These are phyloP conservation scores for Starmerella scarabaei DNA, from an alignment of 805 yeast species.

Conservation along the genomic window DNA sequence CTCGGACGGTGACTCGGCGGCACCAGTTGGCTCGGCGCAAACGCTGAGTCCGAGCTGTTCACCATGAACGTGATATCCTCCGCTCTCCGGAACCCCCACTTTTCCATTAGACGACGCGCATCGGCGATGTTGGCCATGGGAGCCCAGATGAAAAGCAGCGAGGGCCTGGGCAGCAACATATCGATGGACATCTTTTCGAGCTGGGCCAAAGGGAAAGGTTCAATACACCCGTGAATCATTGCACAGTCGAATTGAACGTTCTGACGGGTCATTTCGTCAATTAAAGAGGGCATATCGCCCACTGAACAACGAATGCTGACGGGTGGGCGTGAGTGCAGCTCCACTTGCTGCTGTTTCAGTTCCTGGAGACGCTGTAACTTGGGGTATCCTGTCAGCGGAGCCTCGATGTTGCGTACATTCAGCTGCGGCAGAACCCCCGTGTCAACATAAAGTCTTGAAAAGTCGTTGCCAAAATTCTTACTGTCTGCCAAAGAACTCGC, in stretches of 20 bases:
- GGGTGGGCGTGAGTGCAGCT: slow-evolving; percentile 43
- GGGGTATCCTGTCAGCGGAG: slow-evolving; percentile 76
- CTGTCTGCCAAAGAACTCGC: too few relatives aligned
- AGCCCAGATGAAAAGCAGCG: slow-evolving; percentile 79
- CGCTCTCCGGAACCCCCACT: slow-evolving; percentile 65
- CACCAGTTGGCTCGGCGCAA: slow-evolving; percentile 37
- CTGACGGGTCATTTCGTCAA: slow-evolving; percentile 48
- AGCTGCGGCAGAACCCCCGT: slow-evolving; percentile 49
- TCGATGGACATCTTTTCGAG: slow-evolving; percentile 57
- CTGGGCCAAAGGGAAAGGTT: slow-evolving; percentile 39
- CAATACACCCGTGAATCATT: slow-evolving; percentile 76
- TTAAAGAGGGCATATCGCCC: slow-evolving; percentile 41
- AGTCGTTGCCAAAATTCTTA: slow-evolving; percentile 49
- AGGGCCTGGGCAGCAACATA: slow-evolving; percentile 68
- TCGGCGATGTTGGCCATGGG: slow-evolving; percentile 54
- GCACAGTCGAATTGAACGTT: slow-evolving; percentile 71
- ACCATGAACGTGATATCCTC: slow-evolving; percentile 82
- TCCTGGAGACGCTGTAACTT: slow-evolving; percentile 56
- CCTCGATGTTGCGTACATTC: slow-evolving; percentile 50
- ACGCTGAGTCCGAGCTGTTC: slow-evolving; percentile 48
- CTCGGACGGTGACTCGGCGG: not conserved
- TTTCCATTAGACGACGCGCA: slow-evolving; percentile 38
- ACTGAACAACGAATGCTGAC: slow-evolving; percentile 48
- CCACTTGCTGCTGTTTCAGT: slow-evolving; percentile 48
- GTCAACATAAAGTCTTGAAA: slow-evolving; percentile 54